Base-by-base conservation (phyloP, 2,329 filamentous ascomycete genomes). In the Beauveria pseudobassiana region DNA sequence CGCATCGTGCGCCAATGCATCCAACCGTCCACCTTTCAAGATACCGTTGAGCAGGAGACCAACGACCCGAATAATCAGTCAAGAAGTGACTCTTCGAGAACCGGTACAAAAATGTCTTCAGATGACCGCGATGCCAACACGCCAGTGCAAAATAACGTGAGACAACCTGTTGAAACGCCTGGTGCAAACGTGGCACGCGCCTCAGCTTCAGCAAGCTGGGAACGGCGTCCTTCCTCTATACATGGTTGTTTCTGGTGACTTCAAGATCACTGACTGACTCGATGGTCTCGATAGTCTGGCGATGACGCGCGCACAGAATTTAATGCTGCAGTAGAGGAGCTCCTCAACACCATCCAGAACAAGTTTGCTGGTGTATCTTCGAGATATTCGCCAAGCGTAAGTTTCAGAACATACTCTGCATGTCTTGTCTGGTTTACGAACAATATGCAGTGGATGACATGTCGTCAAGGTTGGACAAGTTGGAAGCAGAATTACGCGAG, bases 361-460 rank as follows among this genome's bases (percentile, higher is more conserved):
- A 96, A 96, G 73, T 96, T 96, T 73, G 87, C 89, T 22, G 85
- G 84, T 14, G 87, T 96, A 5, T 96, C 91, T 9, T 88, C 63
- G 93, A 96, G 75, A 88, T 97, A 63, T 91, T 96, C 68, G 84
- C 88, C 43, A 96, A 96, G 77, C 90, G 92, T 96, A 75, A 72
- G 87, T 78, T 58, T 64, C 30, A 9, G 34, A 42, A 24, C 5
- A 26, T 9, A 38, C 14, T 1, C 6, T 20, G 3, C 20, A 20
- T 10, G 2, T 5, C 18, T 28, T 42, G 16, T 4, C 14, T 28
- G 2, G 26, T 42, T 12, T 30, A 26, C 30, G 57, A 58, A 61
- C 40, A 42, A 4, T 3, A 0, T 58, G 49, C 64, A 96, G 92
- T 97, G 89, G 93, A 96, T 71, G 92, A 96, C 65, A 96, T 97